Evolutionary conservation across 75 land plant species (phyloP), one percentile per base, ranked within the genome.

Genomic region (Pseudotsuga menziesii): DNA sequence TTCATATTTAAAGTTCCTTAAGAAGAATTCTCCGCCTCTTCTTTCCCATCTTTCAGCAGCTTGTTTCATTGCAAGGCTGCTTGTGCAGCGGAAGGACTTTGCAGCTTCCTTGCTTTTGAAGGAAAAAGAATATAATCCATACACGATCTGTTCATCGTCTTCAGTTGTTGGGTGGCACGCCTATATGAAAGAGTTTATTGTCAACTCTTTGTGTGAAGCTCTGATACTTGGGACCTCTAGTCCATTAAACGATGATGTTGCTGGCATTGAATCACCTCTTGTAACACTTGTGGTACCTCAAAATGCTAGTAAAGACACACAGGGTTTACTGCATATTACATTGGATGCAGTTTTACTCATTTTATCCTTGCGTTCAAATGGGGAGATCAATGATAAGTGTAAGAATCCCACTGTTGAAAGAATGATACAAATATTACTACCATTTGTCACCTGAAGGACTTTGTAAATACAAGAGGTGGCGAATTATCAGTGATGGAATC

Each of bases 221-320:
- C 44, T 82, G 60, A 76, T 63, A 80, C 56, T 25, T 52, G 83
- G 83, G 60, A 78, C 80, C 58, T 58, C 14, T 29, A n/a, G 64
- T 61, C 73, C 77, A 32, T 52, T 35, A 78, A 32, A 27, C 54
- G 39, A 48, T 44, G 83, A 78, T 11, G n/a, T 60, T 39, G 61
- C 58, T 20, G 44, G 48, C 57, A 58, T 52, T 54, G 26, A 72
- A 63, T 55, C 79, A 78, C 56, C 54, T 23, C 6, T 82, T 55
- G 84, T 82, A 11, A 82, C 81, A 44, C 36, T 82, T 52, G 84
- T 80, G 7, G 72, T 69, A 61, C 84, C 82, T 56, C 73, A 74
- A 23, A 41, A 15, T 55, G 78, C 1, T 32, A 32, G n/a, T 73
- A 54, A 57, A 6, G 74, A 74, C 44, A 81, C 62, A 36, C 27